Percentiles rank a stretch among this genome's conserved stretches.
phyloP scores from a whole-genome alignment of 2,329 filamentous ascomycete species.

The Hypoxylon sp. region DNA sequence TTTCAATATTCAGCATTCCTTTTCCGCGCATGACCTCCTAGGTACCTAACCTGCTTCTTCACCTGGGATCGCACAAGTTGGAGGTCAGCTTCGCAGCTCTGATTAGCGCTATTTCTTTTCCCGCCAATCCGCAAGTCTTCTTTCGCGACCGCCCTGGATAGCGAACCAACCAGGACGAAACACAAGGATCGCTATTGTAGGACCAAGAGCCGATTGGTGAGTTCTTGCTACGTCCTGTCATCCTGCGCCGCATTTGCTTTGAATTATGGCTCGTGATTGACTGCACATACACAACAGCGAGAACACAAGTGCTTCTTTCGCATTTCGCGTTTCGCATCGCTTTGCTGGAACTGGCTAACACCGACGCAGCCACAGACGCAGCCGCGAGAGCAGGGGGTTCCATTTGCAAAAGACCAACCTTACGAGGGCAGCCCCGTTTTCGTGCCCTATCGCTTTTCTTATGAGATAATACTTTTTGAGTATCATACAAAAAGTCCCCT shows the following conservation, averaged over 20 bases:
- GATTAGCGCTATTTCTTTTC: constrained; percentile 40
- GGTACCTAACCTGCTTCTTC: constrained; percentile 14
- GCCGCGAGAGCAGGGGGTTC: constrained; percentile 13
- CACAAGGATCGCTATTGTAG: constrained; percentile 43
- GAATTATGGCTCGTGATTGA: constrained; percentile 39
- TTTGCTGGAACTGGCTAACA: constrained; percentile 41
- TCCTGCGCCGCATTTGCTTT: constrained; percentile 38
- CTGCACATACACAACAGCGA: constrained; percentile 27
- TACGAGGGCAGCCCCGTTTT: constrained; percentile 3
- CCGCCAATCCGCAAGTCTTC: constrained; percentile 35
- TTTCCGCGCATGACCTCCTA: constrained; percentile 33
- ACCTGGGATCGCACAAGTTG: constrained; percentile 35
- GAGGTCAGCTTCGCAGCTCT: constrained; percentile 40
- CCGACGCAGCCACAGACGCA: constrained; percentile 37
- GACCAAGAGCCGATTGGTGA: constrained; percentile 45
- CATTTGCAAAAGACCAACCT: constrained; percentile 8
- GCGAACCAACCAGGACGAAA: constrained; percentile 39
- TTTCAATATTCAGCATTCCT: constrained; percentile 7
- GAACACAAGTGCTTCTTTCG: constrained; percentile 23
- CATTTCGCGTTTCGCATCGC: constrained; percentile 42
- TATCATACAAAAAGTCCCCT: constrained; percentile 37
- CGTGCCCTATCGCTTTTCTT: constrained; percentile 27
- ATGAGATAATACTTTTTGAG: constrained; percentile 41
- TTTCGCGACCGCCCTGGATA: constrained; percentile 24
- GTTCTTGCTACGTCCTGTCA: constrained; percentile 29